Base-by-base conservation (phyloP, 169 alveolate species). In the Plasmodium ovale region DNA sequence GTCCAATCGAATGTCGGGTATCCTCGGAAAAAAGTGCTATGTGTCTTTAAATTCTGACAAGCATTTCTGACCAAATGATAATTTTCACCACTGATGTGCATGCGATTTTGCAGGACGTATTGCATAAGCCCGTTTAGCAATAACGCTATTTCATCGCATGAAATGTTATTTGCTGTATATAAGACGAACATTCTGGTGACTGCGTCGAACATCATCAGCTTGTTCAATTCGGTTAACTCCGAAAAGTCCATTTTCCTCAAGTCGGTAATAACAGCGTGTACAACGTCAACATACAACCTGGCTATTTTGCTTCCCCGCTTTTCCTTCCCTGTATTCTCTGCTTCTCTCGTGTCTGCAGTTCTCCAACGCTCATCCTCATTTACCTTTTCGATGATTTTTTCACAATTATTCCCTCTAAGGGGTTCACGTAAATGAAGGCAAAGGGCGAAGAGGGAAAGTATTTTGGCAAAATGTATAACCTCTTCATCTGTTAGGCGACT, bases 11-110 rank as follows among this genome's bases (percentile, higher is more conserved):
- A 67, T 9, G 19, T 37, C 2, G 35, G 23, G 58, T 16, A 19
- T 1, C 9, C 14, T 37, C 10, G 16, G n/a, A 67, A 5, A 39
- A 37, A 16, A 6, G 14, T 1, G 7, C 23, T 12, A 21, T 67
- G 14, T 14, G 6, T 4, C 6, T 67, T 67, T 6, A 67, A 4
- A 25, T 39, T 67, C 42, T 6, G 1, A 67, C 42, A 67, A 16
- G 74, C 16, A 7, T n/a, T 25, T 14, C 16, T 39, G 19, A 67
- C 42, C 4, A 3, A 16, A 37, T 37, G 4, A 39, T 67, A 67
- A 39, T 67, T 67, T 14, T 67, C 60, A 39, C 21, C 16, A 42
- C 59, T 67, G 12, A 67, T 67, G 23, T 67, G 42, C 9, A 37
- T 67, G 1, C 42, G 21, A 42, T 67, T 37, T 9, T 19, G 1